Percentiles rank a stretch among this genome's conserved stretches.
phyloP scores from a whole-genome alignment of 73 alveolate genomes.

The Blepharisma japonicum region DNA sequence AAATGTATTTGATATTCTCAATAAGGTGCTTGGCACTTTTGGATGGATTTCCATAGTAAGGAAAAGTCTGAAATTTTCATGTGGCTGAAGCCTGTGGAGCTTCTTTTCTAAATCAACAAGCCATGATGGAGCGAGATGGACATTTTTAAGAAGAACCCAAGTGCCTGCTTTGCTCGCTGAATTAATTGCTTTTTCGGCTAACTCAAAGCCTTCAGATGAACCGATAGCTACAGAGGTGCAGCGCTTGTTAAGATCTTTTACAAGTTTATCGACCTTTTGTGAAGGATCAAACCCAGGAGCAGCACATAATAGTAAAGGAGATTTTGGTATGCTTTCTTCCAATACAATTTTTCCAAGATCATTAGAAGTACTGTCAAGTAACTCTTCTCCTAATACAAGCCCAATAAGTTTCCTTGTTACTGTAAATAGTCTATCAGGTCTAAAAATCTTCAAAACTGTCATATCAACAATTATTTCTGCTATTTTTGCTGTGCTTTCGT shows the following conservation, averaged over 20 bases:
- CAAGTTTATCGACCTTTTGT: constrained; percentile 83
- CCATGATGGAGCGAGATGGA: constrained; percentile 99
- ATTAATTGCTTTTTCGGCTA: constrained; percentile 91
- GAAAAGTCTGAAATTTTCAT: constrained; percentile 97
- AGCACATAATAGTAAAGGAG: constrained; percentile 83
- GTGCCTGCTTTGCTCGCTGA: constrained; percentile 87
- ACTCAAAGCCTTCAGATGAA: constrained; percentile 91
- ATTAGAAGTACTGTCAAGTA: constrained; percentile 70
- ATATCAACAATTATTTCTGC: constrained; percentile 53
- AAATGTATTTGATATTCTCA: constrained; percentile 90
- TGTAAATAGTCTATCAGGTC: constrained; percentile 89
- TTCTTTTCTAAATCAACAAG: constrained; percentile 97
- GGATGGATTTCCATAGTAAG: constrained; percentile 99
- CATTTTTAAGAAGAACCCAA: constrained; percentile 99
- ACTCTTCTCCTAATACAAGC: constrained; percentile 73
- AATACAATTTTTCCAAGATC: constrained; percentile 81
- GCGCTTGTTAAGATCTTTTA: constrained; percentile 77
- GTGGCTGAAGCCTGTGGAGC: constrained; percentile 88
- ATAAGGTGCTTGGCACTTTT: constrained; percentile 93
- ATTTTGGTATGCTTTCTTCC: constrained; percentile 78
- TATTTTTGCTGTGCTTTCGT: constrained; percentile 34
- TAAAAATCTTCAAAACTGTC: constrained; percentile 68
- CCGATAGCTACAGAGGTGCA: constrained; percentile 98
- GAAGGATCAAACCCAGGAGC: constrained; percentile 99
- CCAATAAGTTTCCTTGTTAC: constrained; percentile 67